Conservation (phyloP, 345 rosid species). For the Eucalyptus rudis region DNA sequence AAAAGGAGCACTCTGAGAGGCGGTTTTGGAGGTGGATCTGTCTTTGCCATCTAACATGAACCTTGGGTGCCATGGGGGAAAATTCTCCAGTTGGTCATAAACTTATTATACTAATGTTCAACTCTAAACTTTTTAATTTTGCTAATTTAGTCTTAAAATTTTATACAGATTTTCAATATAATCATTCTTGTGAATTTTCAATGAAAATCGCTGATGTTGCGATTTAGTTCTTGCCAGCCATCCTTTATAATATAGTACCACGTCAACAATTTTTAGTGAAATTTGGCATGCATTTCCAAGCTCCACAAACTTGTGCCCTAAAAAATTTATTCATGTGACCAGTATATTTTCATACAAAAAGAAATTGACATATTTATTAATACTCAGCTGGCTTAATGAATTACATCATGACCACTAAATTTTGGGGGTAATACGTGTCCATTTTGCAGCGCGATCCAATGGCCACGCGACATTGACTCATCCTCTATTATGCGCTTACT, state of each 20-base stretch:
- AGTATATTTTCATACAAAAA: background rate
- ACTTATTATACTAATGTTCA: rapidly evolving
- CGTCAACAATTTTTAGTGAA: too few relatives aligned
- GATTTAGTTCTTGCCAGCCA: too few relatives aligned
- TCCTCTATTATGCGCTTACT: background rate
- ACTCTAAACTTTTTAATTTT: too few relatives aligned
- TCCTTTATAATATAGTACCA: too few relatives aligned
- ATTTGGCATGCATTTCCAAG: background rate
- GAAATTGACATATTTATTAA: background rate
- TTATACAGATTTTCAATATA: too few relatives aligned
- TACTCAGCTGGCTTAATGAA: background rate
- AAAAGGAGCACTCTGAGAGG: background rate
- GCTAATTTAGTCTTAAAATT: rapidly evolving
- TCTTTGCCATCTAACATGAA: background rate
- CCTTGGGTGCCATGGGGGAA: background rate
- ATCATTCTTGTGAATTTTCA: too few relatives aligned
- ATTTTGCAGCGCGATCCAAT: background rate
- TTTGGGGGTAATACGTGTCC: background rate
- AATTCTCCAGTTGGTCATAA: too few relatives aligned
- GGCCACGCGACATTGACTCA: background rate
- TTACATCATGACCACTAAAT: background rate
- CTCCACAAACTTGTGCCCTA: background rate
- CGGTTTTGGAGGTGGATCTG: background rate
- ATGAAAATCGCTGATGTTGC: rapidly evolving
- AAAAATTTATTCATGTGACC: background rate